Evolutionary conservation across 169 alveolate species (phyloP), one percentile per base, ranked within the genome.

Genomic region (Cyclospora cayetanensis): DNA sequence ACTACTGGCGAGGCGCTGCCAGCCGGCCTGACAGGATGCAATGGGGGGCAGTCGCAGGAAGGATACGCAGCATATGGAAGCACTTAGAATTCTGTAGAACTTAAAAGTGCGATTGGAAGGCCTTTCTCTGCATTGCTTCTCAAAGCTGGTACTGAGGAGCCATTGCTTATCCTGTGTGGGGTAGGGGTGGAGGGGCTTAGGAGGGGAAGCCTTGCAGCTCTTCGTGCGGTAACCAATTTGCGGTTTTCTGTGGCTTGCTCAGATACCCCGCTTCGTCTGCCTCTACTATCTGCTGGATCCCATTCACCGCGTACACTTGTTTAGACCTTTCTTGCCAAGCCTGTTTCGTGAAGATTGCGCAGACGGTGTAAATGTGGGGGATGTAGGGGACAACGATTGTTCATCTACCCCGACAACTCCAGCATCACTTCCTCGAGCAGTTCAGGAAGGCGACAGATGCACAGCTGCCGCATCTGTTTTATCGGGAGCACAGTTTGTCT

Each of bases 181-280:
- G n/a, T n/a, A n/a, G n/a, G n/a, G n/a, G n/a, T n/a, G n/a, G n/a
- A n/a, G n/a, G n/a, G n/a, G n/a, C n/a, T n/a, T n/a, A n/a, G n/a
- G n/a, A n/a, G n/a, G n/a, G n/a, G n/a, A n/a, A n/a, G n/a, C n/a
- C n/a, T n/a, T n/a, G n/a, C n/a, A n/a, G n/a, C n/a, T n/a, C n/a
- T n/a, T n/a, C n/a, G n/a, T n/a, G n/a, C n/a, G n/a, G n/a, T n/a
- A n/a, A n/a, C 50, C 72, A 35, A 5, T 39, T 5, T 80, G 34
- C n/a, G 4, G 5, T 41, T 80, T 4, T 50, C n/a, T 31, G 5
- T 18, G 9, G 5, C 39, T 29, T 41, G 22, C 39, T 55, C 91
- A 91, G 94, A 39, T 91, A 25, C 94, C 94, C 18, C 84, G 94
- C 9, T 55, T 91, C 18, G 90, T 91, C 0, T 91, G 94, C 25